Base-by-base conservation (phyloP, 108 stramenopile genomes). In the Discostella stelligeroides region DNA sequence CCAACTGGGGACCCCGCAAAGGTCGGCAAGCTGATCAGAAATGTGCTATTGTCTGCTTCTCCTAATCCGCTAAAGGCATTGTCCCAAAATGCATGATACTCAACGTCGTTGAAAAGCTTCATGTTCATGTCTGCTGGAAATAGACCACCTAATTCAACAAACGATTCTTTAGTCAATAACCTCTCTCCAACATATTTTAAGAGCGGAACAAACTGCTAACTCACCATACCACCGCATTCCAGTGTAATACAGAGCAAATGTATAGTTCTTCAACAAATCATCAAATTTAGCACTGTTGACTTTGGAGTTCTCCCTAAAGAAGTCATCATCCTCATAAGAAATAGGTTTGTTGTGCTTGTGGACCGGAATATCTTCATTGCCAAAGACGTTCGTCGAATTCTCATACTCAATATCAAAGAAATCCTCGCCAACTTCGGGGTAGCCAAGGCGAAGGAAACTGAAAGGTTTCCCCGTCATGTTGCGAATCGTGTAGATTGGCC, bases 21-120 rank as follows among this genome's bases (percentile, higher is more conserved):
- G 14, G 73, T 59, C 0, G 73, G 47, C 0, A 17, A 57, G 18
- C 64, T 65, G 29, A 73, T 65, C 7, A 73, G 45, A 2, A 73
- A 55, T 20, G 72, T 65, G 28, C 63, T 46, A 28, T 73, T 73
- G 23, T 59, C 63, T n/a, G 38, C 42, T 1, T 50, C 18, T 5
- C 69, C 59, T 28, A 28, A 12, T n/a, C 59, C 54, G 20, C 34
- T 48, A 37, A 73, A 73, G 17, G 63, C 14, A 13, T 56, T 38
- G 23, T 55, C 43, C 72, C 72, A 73, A 65, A 73, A 73, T 25
- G 62, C 77, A 43, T 79, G 77, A 30, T 50, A 79, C 40, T 72
- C 63, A 30, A n/a, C n/a, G n/a, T 72, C 63, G 4, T 29, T 20
- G 1, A 64, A 72, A 47, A 28, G 38, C 37, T 24, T 45, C 7